Percentiles rank a stretch among this genome's conserved stretches.
Evolutionary conservation across 2,329 filamentous ascomycete genomes (phyloP).

Genomic region (Sporothrix schenckii): DNA sequence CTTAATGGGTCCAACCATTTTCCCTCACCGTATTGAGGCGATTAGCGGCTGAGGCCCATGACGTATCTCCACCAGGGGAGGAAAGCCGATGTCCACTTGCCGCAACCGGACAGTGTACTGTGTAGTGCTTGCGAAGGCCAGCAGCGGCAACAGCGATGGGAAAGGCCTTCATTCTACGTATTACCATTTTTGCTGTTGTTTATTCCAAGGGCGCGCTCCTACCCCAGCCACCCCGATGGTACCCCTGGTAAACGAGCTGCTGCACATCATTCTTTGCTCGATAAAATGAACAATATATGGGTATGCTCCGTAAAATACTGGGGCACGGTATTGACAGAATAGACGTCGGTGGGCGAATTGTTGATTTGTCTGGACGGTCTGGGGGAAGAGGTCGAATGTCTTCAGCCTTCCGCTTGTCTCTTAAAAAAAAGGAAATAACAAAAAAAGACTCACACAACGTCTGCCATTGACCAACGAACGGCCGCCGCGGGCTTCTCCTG

Average conservation of each 20-base stretch:
- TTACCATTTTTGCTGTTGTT: neutral
- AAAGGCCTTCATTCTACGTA: neutral
- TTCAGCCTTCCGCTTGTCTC: neutral
- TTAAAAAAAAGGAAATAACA: no score
- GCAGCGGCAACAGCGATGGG: constrained; percentile 1
- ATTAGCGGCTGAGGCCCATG: constrained; percentile 21
- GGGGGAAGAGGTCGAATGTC: neutral
- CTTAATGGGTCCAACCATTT: neutral
- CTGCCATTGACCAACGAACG: constrained; percentile 20
- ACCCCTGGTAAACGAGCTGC: neutral
- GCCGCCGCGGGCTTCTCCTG: constrained; percentile 10
- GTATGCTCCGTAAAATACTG: constrained; percentile 19
- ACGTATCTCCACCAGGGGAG: constrained; percentile 26
- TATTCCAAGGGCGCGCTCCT: neutral
- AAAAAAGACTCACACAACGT: neutral
- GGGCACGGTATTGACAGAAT: neutral
- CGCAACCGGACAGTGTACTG: constrained; percentile 18
- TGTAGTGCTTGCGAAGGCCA: neutral
- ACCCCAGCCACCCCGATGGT: constrained; percentile 19
- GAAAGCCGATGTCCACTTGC: constrained; percentile 17
- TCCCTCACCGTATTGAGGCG: constrained; percentile 6
- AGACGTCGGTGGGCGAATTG: neutral
- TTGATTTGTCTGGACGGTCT: no score
- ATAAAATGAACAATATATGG: constrained; percentile 13
- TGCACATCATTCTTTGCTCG: constrained; percentile 23